Conservation (phyloP, 352 stramenopile species). For the Phytophthora foliorum region DNA sequence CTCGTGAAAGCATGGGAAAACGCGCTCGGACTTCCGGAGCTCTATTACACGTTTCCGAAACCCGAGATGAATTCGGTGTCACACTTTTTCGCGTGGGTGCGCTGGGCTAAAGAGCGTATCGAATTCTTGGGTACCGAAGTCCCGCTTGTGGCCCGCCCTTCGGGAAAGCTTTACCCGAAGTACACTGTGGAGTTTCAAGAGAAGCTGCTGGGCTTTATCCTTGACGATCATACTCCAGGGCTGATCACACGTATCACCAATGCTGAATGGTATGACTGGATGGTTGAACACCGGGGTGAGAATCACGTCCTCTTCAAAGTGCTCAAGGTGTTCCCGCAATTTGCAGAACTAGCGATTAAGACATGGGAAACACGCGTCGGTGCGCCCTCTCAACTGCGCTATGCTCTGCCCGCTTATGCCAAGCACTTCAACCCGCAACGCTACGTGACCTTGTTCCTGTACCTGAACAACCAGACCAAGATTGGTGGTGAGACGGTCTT, state of each 20-base stretch:
- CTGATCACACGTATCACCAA: constrained; percentile 67
- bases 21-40: constrained; percentile 52
- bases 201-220: constrained; percentile 56
- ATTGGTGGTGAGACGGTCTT: constrained; percentile 98
- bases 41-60: constrained; percentile 81
- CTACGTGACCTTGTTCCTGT: constrained; percentile 97
- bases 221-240: constrained; percentile 65
- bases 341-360: constrained; percentile 72
- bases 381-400: constrained; percentile 44
- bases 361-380: constrained; percentile 72
- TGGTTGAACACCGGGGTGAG: constrained; percentile 60
- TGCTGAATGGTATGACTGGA: constrained; percentile 79
- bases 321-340: constrained; percentile 61
- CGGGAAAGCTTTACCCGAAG: constrained; percentile 67
- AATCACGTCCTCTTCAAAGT: constrained; percentile 75
- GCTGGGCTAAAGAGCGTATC: constrained; percentile 83
- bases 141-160: constrained; percentile 49
- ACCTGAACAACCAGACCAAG: constrained; percentile 96
- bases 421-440: constrained; percentile 93
- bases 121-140: constrained; percentile 61
- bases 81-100: constrained; percentile 83
- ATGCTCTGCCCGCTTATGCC: constrained; percentile 68
- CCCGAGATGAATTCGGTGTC: constrained; percentile 62
- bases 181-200: constrained; percentile 73
- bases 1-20: constrained; percentile 74